phyloP scores from a whole-genome alignment of 352 stramenopile genomes.

The Phytophthora litchii region DNA sequence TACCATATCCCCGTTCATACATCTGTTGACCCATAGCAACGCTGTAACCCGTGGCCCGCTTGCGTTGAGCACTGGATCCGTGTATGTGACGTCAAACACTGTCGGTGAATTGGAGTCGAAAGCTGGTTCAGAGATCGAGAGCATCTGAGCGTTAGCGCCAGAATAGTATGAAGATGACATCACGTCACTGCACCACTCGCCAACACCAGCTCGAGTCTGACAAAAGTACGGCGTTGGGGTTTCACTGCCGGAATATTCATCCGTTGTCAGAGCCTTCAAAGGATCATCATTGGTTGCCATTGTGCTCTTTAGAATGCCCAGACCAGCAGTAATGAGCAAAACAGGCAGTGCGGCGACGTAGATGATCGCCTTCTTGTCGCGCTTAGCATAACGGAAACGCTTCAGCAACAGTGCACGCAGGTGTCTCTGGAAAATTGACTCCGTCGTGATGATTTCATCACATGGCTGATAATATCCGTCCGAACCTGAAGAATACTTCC shows the following conservation, averaged over 20 bases:
- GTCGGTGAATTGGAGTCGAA: conserved; percentile 43
- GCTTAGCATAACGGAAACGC: conserved; percentile 49
- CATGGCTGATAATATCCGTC: conserved; percentile 25
- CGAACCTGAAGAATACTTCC: conserved; percentile 5
- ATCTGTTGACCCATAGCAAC: conserved; percentile 46
- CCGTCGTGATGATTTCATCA: conserved; percentile 28
- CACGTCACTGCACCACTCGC: conserved; percentile 40
- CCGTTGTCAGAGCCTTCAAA: conserved; percentile 34
- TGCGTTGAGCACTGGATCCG: conserved; percentile 40
- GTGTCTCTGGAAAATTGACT: too few relatives aligned
- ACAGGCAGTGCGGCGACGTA: conserved; percentile 57
- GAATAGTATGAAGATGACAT: conserved; percentile 37
- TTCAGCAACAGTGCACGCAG: conserved; percentile 55
- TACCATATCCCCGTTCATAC: conserved; percentile 48
- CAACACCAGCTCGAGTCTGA: conserved; percentile 13
- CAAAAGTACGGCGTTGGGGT: conserved; percentile 49
- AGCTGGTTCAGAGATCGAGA: conserved; percentile 22
- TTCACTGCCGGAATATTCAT: conserved; percentile 23
- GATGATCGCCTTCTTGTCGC: conserved; percentile 51
- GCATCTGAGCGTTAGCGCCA: conserved; percentile 16
- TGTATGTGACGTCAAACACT: conserved; percentile 55
- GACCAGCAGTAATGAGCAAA: conserved; percentile 48
- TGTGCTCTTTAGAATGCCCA: conserved; percentile 44
- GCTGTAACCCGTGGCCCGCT: conserved; percentile 43
- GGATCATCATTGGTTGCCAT: conserved; percentile 41